phyloP scores from a whole-genome alignment of 441 rosid species.

The Aleurites moluccanus region DNA sequence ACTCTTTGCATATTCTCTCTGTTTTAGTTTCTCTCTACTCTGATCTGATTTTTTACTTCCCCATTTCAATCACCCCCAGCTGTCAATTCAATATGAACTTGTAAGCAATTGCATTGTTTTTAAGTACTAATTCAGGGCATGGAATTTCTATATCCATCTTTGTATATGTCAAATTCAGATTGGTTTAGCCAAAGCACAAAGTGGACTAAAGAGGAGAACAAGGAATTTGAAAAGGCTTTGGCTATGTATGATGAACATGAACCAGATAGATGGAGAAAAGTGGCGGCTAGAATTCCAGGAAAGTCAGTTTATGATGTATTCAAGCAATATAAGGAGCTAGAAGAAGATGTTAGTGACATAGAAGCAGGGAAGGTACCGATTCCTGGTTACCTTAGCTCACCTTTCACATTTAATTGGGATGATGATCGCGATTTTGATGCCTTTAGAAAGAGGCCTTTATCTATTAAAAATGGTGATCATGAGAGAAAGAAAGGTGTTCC shows the following conservation, averaged over 20 bases:
- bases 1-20: slow-evolving; percentile 17
- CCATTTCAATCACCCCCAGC: background rate
- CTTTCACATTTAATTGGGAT: slow-evolving; percentile 43
- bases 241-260: slow-evolving; percentile 79
- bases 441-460: slow-evolving; percentile 51
- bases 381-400: slow-evolving; percentile 65
- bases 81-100: slow-evolving; percentile 10
- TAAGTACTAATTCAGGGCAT: slow-evolving; percentile 28
- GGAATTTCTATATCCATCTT: slow-evolving; percentile 65
- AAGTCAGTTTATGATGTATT: slow-evolving; percentile 85
- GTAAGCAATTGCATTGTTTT: slow-evolving; percentile 12
- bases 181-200: slow-evolving; percentile 57
- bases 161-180: slow-evolving; percentile 49
- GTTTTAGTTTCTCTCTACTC: background rate
- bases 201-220: slow-evolving; percentile 95
- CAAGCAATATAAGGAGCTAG: slow-evolving; percentile 81
- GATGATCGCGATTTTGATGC: slow-evolving; percentile 48
- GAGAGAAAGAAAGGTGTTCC: slow-evolving; percentile 98
- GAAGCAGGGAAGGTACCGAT: slow-evolving; percentile 87
- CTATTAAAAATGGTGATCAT: slow-evolving; percentile 55
- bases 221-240: slow-evolving; percentile 80
- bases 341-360: slow-evolving; percentile 84
- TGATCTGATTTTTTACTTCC: no score
- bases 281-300: slow-evolving; percentile 85
- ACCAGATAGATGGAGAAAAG: slow-evolving; percentile 80